Conservation (phyloP, 192 early-diverging fungal species). For the Backusella australiensis region DNA sequence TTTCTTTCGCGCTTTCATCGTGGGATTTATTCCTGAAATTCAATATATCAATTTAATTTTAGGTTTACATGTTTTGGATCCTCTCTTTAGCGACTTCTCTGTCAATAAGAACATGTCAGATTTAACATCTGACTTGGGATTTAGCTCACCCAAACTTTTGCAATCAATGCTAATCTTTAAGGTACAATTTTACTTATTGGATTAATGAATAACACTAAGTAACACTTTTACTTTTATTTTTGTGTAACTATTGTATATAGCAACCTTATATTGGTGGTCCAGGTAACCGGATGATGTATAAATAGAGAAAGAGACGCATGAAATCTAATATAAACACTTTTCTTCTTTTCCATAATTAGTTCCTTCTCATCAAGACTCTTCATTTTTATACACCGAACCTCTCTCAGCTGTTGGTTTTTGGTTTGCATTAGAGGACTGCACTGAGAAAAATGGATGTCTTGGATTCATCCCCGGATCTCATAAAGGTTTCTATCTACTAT, state of each 20-base stretch:
- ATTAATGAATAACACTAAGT: neutral
- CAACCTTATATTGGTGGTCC: conserved; percentile 57
- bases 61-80: conserved; percentile 80
- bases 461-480: conserved; percentile 84
- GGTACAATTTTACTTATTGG: conserved; percentile 14
- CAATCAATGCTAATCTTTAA: conserved; percentile 95
- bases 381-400: conserved; percentile 89
- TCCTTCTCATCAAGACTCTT: conserved; percentile 87
- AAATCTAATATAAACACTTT: conserved; percentile 13
- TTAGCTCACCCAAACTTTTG: conserved; percentile 68
- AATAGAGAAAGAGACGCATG: neutral
- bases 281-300: conserved; percentile 11
- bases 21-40: neutral
- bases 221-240: neutral
- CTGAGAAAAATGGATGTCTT: conserved; percentile 82
- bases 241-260: conserved; percentile 5
- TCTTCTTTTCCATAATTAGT: conserved; percentile 49
- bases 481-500: conserved; percentile 43
- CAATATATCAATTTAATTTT: neutral
- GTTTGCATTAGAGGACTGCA: conserved; percentile 94
- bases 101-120: conserved; percentile 46
- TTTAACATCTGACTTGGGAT: conserved; percentile 62
- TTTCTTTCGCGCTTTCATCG: neutral
- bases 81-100: conserved; percentile 68
- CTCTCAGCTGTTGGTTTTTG: conserved; percentile 83